A percentile compares a stretch with the other conserved stretches of the same genome.
These are phyloP conservation scores for Salvia sclarea DNA, from an alignment of 305 asterid genomes.

Conservation along the genomic window DNA sequence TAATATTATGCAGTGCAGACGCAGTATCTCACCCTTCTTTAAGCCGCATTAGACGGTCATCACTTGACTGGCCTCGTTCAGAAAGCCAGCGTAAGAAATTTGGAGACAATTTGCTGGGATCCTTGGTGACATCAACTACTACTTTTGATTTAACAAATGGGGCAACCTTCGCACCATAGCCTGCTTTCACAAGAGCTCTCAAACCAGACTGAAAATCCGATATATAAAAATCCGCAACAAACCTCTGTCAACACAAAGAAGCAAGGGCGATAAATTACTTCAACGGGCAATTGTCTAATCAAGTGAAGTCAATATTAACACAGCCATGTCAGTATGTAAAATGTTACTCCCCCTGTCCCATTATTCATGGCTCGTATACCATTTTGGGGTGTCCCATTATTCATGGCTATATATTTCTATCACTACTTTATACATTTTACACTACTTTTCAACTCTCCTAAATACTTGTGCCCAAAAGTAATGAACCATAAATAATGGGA, in stretches of 20 bases:
- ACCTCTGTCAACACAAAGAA: conserved; percentile 53
- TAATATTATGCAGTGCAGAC: conserved; percentile 16
- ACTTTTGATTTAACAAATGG: conserved; percentile 73
- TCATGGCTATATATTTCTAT: too few relatives aligned
- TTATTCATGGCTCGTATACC: too few relatives aligned
- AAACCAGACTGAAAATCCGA: conserved; percentile 95
- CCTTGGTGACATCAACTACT: conserved; percentile 67
- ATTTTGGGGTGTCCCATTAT: too few relatives aligned
- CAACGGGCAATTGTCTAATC: conserved; percentile 5
- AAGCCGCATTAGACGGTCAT: conserved; percentile 72
- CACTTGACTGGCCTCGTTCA: conserved; percentile 74
- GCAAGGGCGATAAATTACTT: conserved; percentile 24
- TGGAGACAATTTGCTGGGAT: conserved; percentile 59
- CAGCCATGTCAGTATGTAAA: conserved; percentile 1
- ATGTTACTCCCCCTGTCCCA: too few relatives aligned
- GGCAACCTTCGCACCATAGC: conserved; percentile 92
- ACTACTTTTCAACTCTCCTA: too few relatives aligned
- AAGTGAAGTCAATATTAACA: not conserved
- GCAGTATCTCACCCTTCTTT: conserved; percentile 74
- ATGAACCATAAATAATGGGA: too few relatives aligned
- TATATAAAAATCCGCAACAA: conserved; percentile 88
- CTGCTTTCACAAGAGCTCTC: conserved; percentile 95
- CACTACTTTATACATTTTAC: too few relatives aligned
- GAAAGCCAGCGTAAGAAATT: conserved; percentile 76
- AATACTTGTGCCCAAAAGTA: too few relatives aligned